Percentiles rank a stretch among this genome's conserved stretches.
Conservation (phyloP, 805 yeast genomes). For the Sugiyamaella americana region DNA sequence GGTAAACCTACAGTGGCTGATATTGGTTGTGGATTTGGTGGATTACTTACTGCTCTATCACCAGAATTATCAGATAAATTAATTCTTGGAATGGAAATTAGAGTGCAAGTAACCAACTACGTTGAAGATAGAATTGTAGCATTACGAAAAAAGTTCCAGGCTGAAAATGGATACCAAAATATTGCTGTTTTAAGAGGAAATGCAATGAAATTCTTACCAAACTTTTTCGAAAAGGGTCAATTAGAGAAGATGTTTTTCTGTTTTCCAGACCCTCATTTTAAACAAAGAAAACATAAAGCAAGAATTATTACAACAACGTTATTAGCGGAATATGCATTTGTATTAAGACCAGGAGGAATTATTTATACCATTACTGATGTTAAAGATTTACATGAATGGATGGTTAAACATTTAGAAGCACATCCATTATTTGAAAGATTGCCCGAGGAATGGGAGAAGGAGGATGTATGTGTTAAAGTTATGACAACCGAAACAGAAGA, state of each 20-base stretch:
- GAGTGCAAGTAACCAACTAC: constrained; percentile 95
- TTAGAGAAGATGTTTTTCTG: constrained; percentile 91
- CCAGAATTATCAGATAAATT: constrained; percentile 67
- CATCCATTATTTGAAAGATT: constrained; percentile 90
- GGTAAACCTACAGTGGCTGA: constrained; percentile 60
- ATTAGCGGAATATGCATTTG: constrained; percentile 87
- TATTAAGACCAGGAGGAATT: constrained; percentile 77
- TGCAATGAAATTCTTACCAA: constrained; percentile 96
- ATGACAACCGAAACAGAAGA: constrained; percentile 96
- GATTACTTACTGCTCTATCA: constrained; percentile 72
- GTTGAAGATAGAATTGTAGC: constrained; percentile 95
- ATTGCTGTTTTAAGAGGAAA: constrained; percentile 88
- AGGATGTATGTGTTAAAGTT: constrained; percentile 74
- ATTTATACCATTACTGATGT: constrained; percentile 96
- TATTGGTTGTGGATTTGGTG: constrained; percentile 97
- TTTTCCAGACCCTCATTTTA: constrained; percentile 99
- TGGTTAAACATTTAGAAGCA: constrained; percentile 83
- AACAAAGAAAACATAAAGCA: constrained; percentile 95
- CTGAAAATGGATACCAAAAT: constrained; percentile 57
- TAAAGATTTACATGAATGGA: constrained; percentile 88
- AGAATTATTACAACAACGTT: constrained; percentile 88
- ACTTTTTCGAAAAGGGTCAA: constrained; percentile 80
- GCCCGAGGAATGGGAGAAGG: constrained; percentile 67
- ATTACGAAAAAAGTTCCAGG: constrained; percentile 51
- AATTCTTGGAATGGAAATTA: constrained; percentile 92